Conservation (phyloP, 805 yeast genomes). For the Saccharomyces mikatae region DNA sequence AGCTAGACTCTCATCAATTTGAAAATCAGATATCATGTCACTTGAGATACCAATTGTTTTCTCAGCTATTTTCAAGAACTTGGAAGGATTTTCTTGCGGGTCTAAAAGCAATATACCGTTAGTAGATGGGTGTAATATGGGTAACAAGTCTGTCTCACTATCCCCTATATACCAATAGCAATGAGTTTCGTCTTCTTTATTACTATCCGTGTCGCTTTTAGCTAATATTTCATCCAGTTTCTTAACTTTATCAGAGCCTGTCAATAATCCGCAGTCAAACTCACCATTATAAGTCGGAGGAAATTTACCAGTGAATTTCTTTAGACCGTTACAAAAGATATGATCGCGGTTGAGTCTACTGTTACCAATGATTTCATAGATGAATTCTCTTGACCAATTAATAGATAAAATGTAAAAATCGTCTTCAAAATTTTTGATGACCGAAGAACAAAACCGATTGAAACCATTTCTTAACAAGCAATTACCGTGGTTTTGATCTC, state of each 20-base stretch:
- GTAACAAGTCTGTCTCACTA: conserved; percentile 27
- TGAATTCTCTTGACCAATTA: conserved; percentile 28
- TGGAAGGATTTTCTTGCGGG: conserved; percentile 14
- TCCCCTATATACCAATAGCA: conserved; percentile 28
- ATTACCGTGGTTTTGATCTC: conserved; percentile 1
- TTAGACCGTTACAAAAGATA: conserved; percentile 20
- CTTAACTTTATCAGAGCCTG: conserved; percentile 25
- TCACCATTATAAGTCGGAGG: conserved; percentile 15
- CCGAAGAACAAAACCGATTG: conserved; percentile 2
- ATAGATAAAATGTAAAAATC: conserved; percentile 21
- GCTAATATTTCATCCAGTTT: conserved; percentile 7
- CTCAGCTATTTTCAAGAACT: conserved; percentile 14
- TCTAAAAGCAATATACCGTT: conserved; percentile 22
- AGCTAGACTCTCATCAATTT: background rate
- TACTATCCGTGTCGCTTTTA: background rate
- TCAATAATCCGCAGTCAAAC: conserved; percentile 17
- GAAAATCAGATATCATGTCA: background rate
- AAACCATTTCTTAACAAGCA: conserved; percentile 13
- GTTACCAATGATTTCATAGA: conserved; percentile 12
- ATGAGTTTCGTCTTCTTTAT: background rate
- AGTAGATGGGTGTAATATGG: conserved; percentile 21
- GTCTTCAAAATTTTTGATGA: conserved; percentile 1
- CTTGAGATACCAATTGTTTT: conserved; percentile 11
- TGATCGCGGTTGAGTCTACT: conserved; percentile 4
- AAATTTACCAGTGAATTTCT: conserved; percentile 4